phyloP scores from a whole-genome alignment of 306 rosid genomes.

The Mucuna pruriens region DNA sequence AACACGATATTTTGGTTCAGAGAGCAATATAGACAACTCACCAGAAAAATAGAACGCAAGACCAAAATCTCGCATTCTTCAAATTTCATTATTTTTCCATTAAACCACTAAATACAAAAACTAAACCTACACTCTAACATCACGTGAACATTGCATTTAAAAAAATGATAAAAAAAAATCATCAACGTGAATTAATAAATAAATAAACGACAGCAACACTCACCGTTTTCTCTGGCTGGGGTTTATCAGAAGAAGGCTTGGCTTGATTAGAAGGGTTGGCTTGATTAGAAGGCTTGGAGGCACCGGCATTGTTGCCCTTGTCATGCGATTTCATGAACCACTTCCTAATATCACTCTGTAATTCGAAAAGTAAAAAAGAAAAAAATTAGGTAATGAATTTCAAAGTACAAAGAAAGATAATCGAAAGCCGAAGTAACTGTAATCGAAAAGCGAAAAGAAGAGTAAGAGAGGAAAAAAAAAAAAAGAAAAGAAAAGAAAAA shows the following conservation, averaged over 20 bases:
- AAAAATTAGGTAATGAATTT: not conserved
- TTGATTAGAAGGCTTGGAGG: slow-evolving; percentile 51
- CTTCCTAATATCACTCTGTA: slow-evolving; percentile 79
- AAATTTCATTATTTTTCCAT: not conserved
- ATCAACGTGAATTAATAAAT: not conserved
- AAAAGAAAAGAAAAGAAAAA: slow-evolving; percentile 23
- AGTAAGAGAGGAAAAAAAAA: not conserved
- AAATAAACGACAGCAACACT: slow-evolving; percentile 25
- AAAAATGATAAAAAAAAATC: not conserved
- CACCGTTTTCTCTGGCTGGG: slow-evolving; percentile 55
- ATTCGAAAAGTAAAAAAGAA: not conserved
- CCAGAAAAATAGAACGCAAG: slow-evolving; percentile 8
- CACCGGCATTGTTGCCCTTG: slow-evolving; percentile 55
- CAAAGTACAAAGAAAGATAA: not conserved
- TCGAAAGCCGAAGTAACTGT: not conserved
- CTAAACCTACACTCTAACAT: not conserved
- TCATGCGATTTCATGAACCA: slow-evolving; percentile 97
- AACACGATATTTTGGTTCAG: not conserved
- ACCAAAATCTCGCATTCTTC: slow-evolving; percentile 10
- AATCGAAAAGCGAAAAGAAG: not conserved
- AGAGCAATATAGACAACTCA: not conserved
- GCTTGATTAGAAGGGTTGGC: slow-evolving; percentile 46
- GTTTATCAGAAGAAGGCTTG: slow-evolving; percentile 53
- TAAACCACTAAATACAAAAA: slow-evolving; percentile 30
- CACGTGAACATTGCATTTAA: not conserved